These are phyloP conservation scores for Dichotomopilus funicola DNA, from an alignment of 2,329 filamentous ascomycete genomes.

Conservation along the genomic window DNA sequence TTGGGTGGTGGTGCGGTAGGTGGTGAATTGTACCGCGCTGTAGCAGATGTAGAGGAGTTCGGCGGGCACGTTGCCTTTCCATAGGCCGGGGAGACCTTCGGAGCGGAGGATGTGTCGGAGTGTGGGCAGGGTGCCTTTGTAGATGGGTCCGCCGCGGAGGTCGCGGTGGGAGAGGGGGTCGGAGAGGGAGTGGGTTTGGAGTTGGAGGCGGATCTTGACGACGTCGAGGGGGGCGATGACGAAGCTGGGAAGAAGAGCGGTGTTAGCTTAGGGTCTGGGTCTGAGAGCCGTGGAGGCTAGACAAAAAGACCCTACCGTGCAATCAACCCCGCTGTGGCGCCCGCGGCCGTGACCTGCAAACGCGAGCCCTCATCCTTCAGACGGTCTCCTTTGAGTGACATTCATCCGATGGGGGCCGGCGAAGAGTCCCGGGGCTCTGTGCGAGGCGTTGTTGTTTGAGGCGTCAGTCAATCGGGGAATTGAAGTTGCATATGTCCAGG, in stretches of 20 bases:
- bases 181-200: conserved; percentile 79
- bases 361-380: conserved; percentile 58
- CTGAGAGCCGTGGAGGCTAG: background rate
- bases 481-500: background rate
- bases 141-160: conserved; percentile 44
- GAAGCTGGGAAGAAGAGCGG: conserved; percentile 53
- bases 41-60: conserved; percentile 93
- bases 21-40: conserved; percentile 79
- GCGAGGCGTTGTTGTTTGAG: background rate
- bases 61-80: conserved; percentile 97
- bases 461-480: background rate
- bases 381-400: conserved; percentile 38
- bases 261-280: background rate
- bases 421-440: background rate
- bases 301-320: conserved; percentile 55
- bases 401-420: conserved; percentile 31
- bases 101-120: conserved; percentile 68
- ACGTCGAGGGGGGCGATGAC: conserved; percentile 93
- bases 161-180: conserved; percentile 58
- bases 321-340: conserved; percentile 69
- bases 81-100: conserved; percentile 80
- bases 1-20: conserved; percentile 71
- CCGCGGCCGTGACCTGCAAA: conserved; percentile 50
- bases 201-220: conserved; percentile 93
- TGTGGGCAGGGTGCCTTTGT: conserved; percentile 72